Base-by-base conservation (phyloP, 2,329 filamentous ascomycete genomes). In the Trichoderma semiorbis region DNA sequence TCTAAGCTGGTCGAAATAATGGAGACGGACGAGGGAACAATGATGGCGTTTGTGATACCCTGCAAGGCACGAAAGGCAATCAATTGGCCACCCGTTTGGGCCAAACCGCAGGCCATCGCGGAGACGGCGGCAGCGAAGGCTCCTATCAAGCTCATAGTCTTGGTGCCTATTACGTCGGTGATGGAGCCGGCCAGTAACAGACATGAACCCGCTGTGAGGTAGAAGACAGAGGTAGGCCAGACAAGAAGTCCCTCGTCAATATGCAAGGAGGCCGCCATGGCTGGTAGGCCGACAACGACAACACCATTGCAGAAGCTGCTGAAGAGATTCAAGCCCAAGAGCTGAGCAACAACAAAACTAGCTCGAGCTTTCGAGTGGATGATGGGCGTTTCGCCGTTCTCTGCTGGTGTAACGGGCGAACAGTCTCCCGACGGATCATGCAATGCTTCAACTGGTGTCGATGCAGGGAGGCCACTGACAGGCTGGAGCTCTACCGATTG, bases 281-380 rank as follows among this genome's bases (percentile, higher is more conserved):
- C 75, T 5, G 84, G 83, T 0, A 85, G 77, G 24, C 79, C 79
- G 30, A 84, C 79, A 3, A 83, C 76, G 21, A 84, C 76, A n/a
- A 71, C 63, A 32, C 70, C 70, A 26, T 68, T 71, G 70, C 53
- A 47, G 53, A 67, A 67, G 64, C 70, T 71, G 63, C 50, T 60
- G 28, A 67, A 57, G 50, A 71, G 57, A 30, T 69, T 71, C 50
- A 71, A 6, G 34, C 70, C 70, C n/a, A 67, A 47, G 5, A 71
- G 64, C 21, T 73, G 72, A 7, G 61, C 53, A 43, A 67, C 34
- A 58, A 67, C 18, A 18, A 67, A 53, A 36, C 18, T 43, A 28
- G 50, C 64, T 24, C 53, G 24, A 14, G 36, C 12, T 11, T 24
- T 58, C 24, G 64, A 67, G 53, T 58, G 50, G 61, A 64, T 34